phyloP scores from a whole-genome alignment of 2,329 filamentous ascomycete genomes.

The Claviceps africana region DNA sequence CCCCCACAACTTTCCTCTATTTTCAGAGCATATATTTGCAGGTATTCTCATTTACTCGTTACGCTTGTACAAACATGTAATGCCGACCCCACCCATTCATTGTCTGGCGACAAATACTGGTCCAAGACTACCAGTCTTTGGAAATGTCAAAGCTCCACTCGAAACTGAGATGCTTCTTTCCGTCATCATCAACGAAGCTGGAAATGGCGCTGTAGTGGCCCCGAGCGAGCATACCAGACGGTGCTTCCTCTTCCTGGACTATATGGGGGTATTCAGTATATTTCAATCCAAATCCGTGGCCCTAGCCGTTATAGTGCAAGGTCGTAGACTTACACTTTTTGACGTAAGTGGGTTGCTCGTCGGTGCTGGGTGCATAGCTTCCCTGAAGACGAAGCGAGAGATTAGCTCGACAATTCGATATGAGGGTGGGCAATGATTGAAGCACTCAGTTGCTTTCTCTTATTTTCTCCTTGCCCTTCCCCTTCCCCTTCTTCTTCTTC shows the following conservation, averaged over 20 bases:
- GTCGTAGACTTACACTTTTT: conserved; percentile 64
- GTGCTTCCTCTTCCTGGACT: conserved; percentile 89
- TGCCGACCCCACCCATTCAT: neutral
- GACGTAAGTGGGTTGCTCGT: conserved; percentile 68
- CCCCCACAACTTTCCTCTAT: neutral
- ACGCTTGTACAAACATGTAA: conserved; percentile 6
- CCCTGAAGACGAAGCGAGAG: conserved; percentile 31
- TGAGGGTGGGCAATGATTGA: neutral
- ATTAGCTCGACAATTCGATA: neutral
- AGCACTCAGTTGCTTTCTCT: too few relatives aligned
- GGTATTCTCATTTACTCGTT: conserved; percentile 11
- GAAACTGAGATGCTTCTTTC: conserved; percentile 78
- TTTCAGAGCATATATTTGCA: conserved; percentile 4
- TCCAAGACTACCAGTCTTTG: conserved; percentile 67
- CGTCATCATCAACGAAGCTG: conserved; percentile 90
- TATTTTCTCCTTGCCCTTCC: too few relatives aligned
- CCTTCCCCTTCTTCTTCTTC: too few relatives aligned
- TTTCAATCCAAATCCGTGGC: neutral
- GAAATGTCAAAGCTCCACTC: conserved; percentile 94
- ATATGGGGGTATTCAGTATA: neutral
- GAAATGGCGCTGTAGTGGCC: conserved; percentile 83
- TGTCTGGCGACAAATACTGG: conserved; percentile 4
- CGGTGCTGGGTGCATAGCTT: conserved; percentile 85
- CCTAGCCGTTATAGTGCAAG: neutral
- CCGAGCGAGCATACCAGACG: conserved; percentile 76